Conservation (phyloP, 345 rosid genomes). For the Eucalyptus dawsonii region DNA sequence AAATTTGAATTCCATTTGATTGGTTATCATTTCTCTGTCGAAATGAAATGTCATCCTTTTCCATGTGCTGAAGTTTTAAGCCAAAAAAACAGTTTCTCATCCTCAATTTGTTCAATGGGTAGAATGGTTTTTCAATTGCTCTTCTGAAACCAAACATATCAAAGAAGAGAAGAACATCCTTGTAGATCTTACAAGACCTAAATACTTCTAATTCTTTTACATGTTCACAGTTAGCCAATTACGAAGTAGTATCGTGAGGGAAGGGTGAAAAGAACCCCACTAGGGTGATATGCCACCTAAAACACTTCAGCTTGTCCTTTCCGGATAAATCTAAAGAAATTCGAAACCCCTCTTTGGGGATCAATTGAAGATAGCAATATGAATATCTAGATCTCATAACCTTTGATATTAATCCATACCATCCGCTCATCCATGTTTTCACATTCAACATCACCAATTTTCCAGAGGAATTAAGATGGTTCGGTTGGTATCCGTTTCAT, state of each 20-base stretch:
- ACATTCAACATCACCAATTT: background rate
- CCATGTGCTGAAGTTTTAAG: background rate
- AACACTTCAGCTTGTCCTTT: background rate
- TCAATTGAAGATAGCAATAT: background rate
- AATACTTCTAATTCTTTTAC: background rate
- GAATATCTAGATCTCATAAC: background rate
- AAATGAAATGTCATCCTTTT: background rate
- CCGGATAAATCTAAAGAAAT: background rate
- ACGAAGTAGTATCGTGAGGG: background rate
- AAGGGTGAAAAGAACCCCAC: background rate
- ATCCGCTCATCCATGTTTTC: background rate
- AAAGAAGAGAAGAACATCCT: background rate
- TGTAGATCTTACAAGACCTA: background rate
- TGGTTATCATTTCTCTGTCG: background rate
- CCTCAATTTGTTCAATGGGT: background rate
- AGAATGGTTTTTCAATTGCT: background rate
- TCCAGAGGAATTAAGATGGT: background rate
- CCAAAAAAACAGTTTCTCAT: background rate
- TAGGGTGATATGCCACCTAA: background rate
- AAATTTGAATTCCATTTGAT: background rate
- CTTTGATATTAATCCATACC: background rate
- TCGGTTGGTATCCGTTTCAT: background rate
- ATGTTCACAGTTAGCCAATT: background rate
- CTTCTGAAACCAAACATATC: background rate
- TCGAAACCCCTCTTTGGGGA: background rate